Conservation (phyloP, 2,329 filamentous ascomycete species). For the Aspergillus persii region DNA sequence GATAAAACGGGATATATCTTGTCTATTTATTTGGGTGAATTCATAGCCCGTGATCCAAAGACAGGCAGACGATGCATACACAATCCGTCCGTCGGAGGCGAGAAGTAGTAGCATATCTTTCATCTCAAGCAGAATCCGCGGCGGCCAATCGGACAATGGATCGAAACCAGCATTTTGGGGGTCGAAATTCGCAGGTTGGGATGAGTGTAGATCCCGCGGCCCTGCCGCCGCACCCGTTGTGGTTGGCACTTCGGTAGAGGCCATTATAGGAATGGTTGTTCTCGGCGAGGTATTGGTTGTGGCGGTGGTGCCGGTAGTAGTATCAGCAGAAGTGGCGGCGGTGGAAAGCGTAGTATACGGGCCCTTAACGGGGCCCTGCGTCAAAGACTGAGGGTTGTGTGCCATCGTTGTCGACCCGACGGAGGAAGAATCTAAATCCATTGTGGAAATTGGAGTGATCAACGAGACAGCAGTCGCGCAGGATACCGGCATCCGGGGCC, state of each 20-base stretch:
- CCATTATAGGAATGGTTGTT: not conserved
- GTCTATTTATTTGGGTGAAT: conserved; percentile 67
- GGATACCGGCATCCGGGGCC: not conserved
- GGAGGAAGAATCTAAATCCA: conserved; percentile 3
- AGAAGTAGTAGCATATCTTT: conserved; percentile 87
- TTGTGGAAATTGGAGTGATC: conserved; percentile 4
- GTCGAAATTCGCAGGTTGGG: not conserved
- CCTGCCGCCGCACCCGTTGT: not conserved
- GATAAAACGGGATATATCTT: conserved; percentile 76
- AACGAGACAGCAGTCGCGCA: not conserved
- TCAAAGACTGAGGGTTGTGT: not conserved
- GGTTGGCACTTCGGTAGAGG: not conserved
- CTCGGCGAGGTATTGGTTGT: not conserved
- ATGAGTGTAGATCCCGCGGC: not conserved
- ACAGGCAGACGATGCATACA: conserved; percentile 81
- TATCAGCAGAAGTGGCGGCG: not conserved
- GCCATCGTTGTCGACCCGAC: not conserved
- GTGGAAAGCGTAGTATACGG: not conserved
- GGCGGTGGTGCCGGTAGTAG: not conserved
- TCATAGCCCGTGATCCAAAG: conserved; percentile 73
- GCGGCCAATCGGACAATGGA: conserved; percentile 61
- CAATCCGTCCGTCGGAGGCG: conserved; percentile 76
- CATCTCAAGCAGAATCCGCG: conserved; percentile 84
- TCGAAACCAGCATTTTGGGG: not conserved
- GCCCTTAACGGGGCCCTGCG: not conserved